Base-by-base conservation (phyloP, 768 basidiomycete genomes). In the Agaricus sinodeliciosus region DNA sequence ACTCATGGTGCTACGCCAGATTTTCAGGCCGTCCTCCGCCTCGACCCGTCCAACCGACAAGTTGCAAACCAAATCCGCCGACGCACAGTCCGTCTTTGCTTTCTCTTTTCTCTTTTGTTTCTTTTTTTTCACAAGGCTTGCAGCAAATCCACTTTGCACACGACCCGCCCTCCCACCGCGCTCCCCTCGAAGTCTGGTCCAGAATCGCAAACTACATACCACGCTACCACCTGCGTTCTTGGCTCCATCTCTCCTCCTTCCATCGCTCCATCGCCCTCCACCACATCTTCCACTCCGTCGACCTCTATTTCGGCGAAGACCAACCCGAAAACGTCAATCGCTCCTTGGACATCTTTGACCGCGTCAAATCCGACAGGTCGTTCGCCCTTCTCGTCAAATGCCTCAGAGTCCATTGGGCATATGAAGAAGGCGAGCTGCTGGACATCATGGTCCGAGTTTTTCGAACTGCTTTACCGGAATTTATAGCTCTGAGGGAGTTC, bases 101-200 rank as follows among this genome's bases (percentile, higher is more conserved):
- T 22, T 22, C 46, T 18, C 13, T 27, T 43, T 22, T 28, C 37
- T 31, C 16, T 2, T 6, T 35, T n/a, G 4, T 34, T 12, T 42
- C 39, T 26, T 26, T 16, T 27, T 48, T 56, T n/a, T 26, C 54
- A 51, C 27, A 6, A 13, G 25, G 25, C 28, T 48, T 48, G 49
- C 25, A 39, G 40, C 51, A 83, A 78, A 80, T 82, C 45, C 77
- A 74, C 45, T 79, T 79, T 58, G 65, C 69, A 37, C 65, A 72
- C 57, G 76, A 77, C 53, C 81, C 84, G 2, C 80, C 82, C 2
- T 80, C 77, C 3, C 82, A 78, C 55, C 78, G 82, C 18, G 75
- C 77, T 15, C 84, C 85, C 0, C 69, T 72, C 6, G 85, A 87
- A 67, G 73, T 87, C 39, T 87, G 85, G 84, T 81, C 82, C 57